Conservation (phyloP, 1,284 basidiomycete genomes). For the Cutaneotrichosporon arboriforme region DNA sequence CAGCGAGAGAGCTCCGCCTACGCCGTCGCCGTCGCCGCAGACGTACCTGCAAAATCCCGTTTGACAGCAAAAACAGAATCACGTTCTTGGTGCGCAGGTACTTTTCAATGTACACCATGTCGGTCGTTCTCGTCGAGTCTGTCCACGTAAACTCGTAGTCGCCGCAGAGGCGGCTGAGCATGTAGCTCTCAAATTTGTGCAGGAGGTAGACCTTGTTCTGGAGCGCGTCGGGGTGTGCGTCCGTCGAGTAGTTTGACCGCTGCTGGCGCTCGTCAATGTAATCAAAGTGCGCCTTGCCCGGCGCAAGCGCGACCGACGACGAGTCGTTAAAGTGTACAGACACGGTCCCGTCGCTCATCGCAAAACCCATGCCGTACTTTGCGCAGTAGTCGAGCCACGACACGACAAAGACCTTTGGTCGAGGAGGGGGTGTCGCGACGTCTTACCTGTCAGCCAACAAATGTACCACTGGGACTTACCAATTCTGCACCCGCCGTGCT, state of each 20-base stretch:
- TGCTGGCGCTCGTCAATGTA: constrained; percentile 54
- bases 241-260: constrained; percentile 43
- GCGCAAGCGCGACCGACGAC: constrained; percentile 73
- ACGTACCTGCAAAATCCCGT: constrained; percentile 80
- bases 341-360: constrained; percentile 86
- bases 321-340: constrained; percentile 96
- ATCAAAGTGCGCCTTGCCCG: constrained; percentile 83
- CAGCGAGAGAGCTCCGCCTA: background rate
- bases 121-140: constrained; percentile 62
- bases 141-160: constrained; percentile 71
- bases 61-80: constrained; percentile 92
- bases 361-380: constrained; percentile 98
- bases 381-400: constrained; percentile 98
- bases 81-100: constrained; percentile 95
- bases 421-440: constrained; percentile 50
- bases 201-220: constrained; percentile 83
- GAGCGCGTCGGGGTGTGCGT: constrained; percentile 54
- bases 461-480: constrained; percentile 48
- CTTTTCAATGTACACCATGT: constrained; percentile 92
- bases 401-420: constrained; percentile 83
- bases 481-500: constrained; percentile 4
- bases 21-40: background rate
- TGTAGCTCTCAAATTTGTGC: constrained; percentile 87
- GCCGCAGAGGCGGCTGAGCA: constrained; percentile 76
- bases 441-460: constrained; percentile 3